Evolutionary conservation across 345 rosid genomes (phyloP), one percentile per base, ranked within the genome.

Genomic region (Brassica cretica): DNA sequence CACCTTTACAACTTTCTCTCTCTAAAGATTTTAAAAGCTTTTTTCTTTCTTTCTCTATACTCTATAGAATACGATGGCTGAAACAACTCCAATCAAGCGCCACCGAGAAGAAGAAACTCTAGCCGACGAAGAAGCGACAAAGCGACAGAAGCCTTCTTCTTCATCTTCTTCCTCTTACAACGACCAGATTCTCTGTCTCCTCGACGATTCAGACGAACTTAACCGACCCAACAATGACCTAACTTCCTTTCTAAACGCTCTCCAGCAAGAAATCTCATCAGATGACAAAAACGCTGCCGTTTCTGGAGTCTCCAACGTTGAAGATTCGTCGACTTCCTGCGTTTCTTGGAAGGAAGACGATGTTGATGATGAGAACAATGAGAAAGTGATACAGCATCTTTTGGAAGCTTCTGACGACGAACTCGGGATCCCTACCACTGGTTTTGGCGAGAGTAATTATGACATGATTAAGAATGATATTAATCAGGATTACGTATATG

Each of bases 371-470:
- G 79, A 77, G 1, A 88, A 84, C 29, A 78, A 79, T 11, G 89
- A 87, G 76, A 77, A 82, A 19, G 93, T 93, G 5, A 93, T 93
- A 30, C 88, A 89, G 68, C 96, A 84, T 77, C 86, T 90, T 35
- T 88, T 91, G 3, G 91, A 93, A 83, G 98, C 96, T 2, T 89
- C 96, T 0, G 98, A 90, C 63, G 98, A 93, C 49, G 98, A 93
- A 82, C 91, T 93, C 9, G 98, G 98, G 55, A 89, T 93, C 33
- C 96, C 96, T 18, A 85, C 75, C 62, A 81, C 73, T 5, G 86
- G 80, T 16, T 80, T 27, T 10, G 76, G 29, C 5, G 85, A 19
- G 5, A 80, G 41, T 25, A 76, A 3, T 39, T 85, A 73, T 14
- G 82, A 79, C 10, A 63, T 46, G 44, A 51, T 51, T 24, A 68